Evolutionary conservation across 2,329 filamentous ascomycete species (phyloP), one percentile per base, ranked within the genome.

Genomic region (Thielaviopsis musarum): DNA sequence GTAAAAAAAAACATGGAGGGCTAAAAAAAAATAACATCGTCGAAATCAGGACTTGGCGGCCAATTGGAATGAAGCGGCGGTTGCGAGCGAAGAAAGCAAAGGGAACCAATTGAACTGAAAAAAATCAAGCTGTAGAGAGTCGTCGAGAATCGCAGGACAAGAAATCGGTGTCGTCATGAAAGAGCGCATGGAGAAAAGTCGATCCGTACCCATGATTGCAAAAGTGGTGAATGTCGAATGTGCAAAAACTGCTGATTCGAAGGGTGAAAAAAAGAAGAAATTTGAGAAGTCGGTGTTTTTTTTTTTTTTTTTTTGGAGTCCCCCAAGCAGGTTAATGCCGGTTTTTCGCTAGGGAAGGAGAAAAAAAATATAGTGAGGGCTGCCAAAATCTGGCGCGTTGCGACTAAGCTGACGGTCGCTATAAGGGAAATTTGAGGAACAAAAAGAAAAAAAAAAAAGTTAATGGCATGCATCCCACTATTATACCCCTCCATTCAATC

Each of bases 131-230:
- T 34, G 30, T 34, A 49, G 41, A 45, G 48, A n/a, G 12, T 38
- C 30, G 19, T 38, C 19, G 52, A 49, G 52, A 55, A 52, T 45
- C 38, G 54, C 54, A 24, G 52, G 28, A 15, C 30, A 34, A 34
- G 9, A 34, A 34, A 10, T 34, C 30, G 10, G 24, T 15, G 21
- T 53, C 52, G 22, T 24, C 52, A n/a, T 17, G 51, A 0, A 22
- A 48, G 26, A 56, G 41, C 54, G 30, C 45, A 34, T 34, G 30
- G 30, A 21, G 13, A 15, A 12, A 13, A 26, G 34, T 38, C 65
- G 63, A 56, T 61, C 67, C 77, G 70, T 72, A 82, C 79, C 76
- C 79, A 82, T 82, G 76, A 74, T 82, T 79, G 78, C 78, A 77
- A 34, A 34, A 34, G 74, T 73, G 72, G 70, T 69, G 67, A 65